Conservation (phyloP, 192 early-diverging fungal species). For the Podila epigama region DNA sequence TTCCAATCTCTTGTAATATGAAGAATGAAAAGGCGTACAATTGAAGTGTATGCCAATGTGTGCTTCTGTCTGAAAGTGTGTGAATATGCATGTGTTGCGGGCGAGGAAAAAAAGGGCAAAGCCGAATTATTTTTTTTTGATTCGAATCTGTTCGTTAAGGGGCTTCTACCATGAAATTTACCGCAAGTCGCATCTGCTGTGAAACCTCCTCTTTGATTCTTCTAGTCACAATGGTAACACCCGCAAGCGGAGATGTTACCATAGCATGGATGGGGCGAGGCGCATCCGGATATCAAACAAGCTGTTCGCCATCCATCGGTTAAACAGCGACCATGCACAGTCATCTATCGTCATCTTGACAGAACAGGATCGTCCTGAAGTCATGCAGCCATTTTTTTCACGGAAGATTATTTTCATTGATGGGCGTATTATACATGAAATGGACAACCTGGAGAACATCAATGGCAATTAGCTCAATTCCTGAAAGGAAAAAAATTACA, state of each 20-base stretch:
- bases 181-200: background rate
- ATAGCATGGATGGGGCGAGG: background rate
- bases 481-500: too few relatives aligned
- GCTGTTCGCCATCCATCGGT: background rate
- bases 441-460: too few relatives aligned
- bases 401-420: background rate
- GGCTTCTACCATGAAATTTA: background rate
- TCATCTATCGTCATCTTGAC: background rate
- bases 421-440: too few relatives aligned
- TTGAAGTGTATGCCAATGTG: too few relatives aligned
- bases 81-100: too few relatives aligned
- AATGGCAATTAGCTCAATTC: too few relatives aligned
- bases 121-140: too few relatives aligned
- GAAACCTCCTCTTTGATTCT: constrained; percentile 1
- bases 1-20: too few relatives aligned
- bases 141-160: background rate
- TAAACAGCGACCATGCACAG: background rate
- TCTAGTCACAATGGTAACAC: constrained; percentile 2
- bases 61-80: too few relatives aligned
- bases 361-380: background rate
- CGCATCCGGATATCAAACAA: too few relatives aligned
- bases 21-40: too few relatives aligned
- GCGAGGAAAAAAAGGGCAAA: too few relatives aligned
- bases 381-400: background rate
- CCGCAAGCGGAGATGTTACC: background rate